Conservation (phyloP, 192 early-diverging fungal genomes). For the Lobulomyces angularis region DNA sequence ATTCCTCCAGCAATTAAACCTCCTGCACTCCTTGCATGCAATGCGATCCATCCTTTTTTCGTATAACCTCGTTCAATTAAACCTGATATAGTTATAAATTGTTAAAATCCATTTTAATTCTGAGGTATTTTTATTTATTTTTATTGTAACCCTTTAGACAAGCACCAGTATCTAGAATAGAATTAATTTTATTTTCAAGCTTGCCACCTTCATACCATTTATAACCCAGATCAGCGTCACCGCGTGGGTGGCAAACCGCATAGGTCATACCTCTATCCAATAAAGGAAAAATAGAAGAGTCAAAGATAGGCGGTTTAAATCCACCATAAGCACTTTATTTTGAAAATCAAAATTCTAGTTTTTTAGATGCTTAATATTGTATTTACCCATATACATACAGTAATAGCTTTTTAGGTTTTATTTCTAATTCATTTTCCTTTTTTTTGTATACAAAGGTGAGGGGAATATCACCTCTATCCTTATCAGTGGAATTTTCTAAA, state of each 20-base stretch:
- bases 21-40: conserved; percentile 29
- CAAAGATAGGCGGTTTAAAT: conserved; percentile 16
- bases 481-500: conserved; percentile 4
- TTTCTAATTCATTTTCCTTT: background rate
- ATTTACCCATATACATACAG: conserved; percentile 1
- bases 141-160: conserved; percentile 22
- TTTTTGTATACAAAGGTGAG: conserved; percentile 14
- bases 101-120: too few species aligned
- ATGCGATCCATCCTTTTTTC: conserved; percentile 5
- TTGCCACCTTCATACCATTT: conserved; percentile 27
- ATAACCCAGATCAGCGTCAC: conserved; percentile 25
- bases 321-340: conserved; percentile 35
- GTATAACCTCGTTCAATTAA: conserved; percentile 8
- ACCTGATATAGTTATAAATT: too few species aligned
- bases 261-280: conserved; percentile 14
- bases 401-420: conserved; percentile 5
- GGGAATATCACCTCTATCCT: conserved; percentile 4
- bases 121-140: too few species aligned
- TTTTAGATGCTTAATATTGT: too few species aligned
- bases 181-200: conserved; percentile 17
- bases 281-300: conserved; percentile 13
- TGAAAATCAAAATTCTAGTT: conserved; percentile 1
- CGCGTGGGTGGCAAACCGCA: conserved; percentile 33
- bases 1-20: conserved; percentile 23
- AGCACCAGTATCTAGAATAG: conserved; percentile 17